Evolutionary conservation across 1,284 basidiomycete genomes (phyloP), one percentile per base, ranked within the genome.

Genomic region (Somion occarium): DNA sequence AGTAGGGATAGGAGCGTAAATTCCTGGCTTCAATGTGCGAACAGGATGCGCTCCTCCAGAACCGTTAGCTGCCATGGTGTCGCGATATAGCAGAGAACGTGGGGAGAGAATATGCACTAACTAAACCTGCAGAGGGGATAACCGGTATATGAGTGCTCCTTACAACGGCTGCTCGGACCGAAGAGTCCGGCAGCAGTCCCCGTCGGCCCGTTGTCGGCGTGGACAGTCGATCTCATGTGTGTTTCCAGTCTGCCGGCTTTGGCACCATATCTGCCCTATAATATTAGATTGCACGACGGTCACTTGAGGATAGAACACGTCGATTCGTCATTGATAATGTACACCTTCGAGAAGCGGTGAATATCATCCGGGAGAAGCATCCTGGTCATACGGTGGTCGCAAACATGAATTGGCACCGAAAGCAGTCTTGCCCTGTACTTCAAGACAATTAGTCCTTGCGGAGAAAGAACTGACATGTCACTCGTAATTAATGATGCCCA

Each of bases 1-100:
- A 9, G 91, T 84, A 9, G 88, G 91, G 61, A 93, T 83, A 22
- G 93, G 93, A 11, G 89, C 88, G 69, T 81, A 94, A 50, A 94
- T 82, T 43, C 93, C 92, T 15, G 91, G 68, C 55, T 73, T 79
- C 57, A 93, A 73, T n/a, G 79, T 75, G 50, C 87, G 81, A 27
- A 64, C 56, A 44, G 55, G 47, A n/a, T n/a, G n/a, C n/a, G n/a
- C n/a, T n/a, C 45, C 41, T 3, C 5, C 19, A 23, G 43, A 3
- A 26, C 25, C 44, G n/a, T 34, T 26, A 18, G 24, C 44, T 41
- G 57, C 50, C 56, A 61, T 59, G 41, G 48, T 30, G 15, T 43
- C 13, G 18, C 13, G 49, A n/a, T n/a, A n/a, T n/a, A n/a, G n/a
- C n/a, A n/a, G 30, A 47, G 34, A 15, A 25, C 22, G 50, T 47